A percentile compares a stretch with the other conserved stretches of the same genome.
These are phyloP conservation scores for Fraxinus sp. DNA, from an alignment of 305 asterid genomes.

Conservation along the genomic window DNA sequence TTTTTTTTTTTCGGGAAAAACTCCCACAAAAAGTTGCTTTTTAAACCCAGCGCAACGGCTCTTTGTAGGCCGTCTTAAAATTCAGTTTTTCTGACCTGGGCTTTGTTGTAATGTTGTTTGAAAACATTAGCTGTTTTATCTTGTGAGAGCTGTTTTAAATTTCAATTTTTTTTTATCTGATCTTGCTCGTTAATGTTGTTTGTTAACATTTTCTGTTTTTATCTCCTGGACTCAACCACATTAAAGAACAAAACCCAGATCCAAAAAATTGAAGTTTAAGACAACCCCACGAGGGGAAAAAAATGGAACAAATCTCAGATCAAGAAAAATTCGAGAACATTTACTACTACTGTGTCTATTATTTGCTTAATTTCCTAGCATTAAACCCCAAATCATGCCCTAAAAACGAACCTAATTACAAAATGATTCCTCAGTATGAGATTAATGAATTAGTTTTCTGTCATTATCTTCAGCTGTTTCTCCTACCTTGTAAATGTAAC, in stretches of 20 bases:
- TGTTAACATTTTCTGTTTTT: not conserved
- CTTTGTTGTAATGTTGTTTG: not conserved
- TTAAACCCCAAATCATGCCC: not conserved
- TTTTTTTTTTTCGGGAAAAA: not conserved
- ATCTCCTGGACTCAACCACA: too few relatives aligned
- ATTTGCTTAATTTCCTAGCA: not conserved
- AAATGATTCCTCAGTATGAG: not conserved
- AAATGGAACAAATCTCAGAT: too few relatives aligned
- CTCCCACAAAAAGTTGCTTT: not conserved
- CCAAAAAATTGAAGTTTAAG: too few relatives aligned
- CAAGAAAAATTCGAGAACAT: too few relatives aligned
- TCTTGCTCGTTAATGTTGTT: not conserved
- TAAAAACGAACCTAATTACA: not conserved
- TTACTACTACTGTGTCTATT: not conserved
- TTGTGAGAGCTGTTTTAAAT: not conserved
- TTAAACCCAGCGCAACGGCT: not conserved
- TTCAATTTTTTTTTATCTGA: not conserved
- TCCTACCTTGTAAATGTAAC: conserved; percentile 22
- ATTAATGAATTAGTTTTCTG: conserved; percentile 28
- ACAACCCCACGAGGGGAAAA: too few relatives aligned
- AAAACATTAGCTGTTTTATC: not conserved
- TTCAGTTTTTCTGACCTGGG: not conserved
- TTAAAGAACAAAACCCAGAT: too few relatives aligned
- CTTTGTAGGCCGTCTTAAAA: not conserved
- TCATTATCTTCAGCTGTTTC: conserved; percentile 29